Percentiles rank a stretch among this genome's conserved stretches.
Conservation (phyloP, 441 rosid species). For the Syzygium syzygioides region DNA sequence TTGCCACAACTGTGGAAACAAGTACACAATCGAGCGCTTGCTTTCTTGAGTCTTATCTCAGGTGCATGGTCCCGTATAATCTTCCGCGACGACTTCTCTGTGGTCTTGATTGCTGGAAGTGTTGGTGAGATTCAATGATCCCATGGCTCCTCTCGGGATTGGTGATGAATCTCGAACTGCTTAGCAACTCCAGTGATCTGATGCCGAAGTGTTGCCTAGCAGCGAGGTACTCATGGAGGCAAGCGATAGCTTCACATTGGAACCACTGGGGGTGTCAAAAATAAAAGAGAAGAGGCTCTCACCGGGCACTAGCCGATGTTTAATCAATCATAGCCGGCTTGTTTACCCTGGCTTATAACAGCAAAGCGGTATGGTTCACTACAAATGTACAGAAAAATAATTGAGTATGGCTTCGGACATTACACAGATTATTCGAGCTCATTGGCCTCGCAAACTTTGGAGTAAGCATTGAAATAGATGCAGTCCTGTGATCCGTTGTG, state of each 20-base stretch:
- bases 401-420: neutral
- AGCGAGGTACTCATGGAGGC: neutral
- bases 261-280: neutral
- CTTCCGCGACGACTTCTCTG: neutral
- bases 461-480: neutral
- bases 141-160: neutral
- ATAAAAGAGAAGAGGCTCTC: neutral
- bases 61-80: neutral
- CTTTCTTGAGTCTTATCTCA: conserved; percentile 8
- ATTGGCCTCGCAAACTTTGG: neutral
- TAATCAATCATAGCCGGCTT: neutral
- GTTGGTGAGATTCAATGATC: neutral
- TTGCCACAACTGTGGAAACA: conserved; percentile 31
- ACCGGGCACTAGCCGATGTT: neutral
- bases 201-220: neutral
- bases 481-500: neutral
- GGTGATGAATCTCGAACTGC: neutral
- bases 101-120: neutral
- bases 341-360: neutral
- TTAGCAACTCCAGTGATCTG: neutral
- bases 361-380: neutral
- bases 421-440: neutral
- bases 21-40: conserved; percentile 15
- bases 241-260: neutral
- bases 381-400: neutral